A percentile compares a stretch with the other conserved stretches of the same genome.
These are phyloP conservation scores for Lentinula guzmanii DNA, from an alignment of 768 basidiomycete species.

Conservation along the genomic window DNA sequence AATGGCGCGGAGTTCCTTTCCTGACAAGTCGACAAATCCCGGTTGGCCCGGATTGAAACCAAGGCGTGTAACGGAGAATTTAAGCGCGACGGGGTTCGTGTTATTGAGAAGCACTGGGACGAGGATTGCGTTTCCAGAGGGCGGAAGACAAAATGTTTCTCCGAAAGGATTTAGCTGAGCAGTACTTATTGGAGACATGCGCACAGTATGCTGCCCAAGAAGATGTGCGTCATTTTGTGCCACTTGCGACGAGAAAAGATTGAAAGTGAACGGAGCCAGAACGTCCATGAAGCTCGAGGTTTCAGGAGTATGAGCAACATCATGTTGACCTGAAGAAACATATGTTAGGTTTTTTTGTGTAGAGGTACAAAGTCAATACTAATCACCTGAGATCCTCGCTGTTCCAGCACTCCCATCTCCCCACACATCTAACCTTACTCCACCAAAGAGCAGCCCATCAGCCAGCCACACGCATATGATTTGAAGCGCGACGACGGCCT, in stretches of 20 bases:
- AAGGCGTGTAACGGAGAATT: slow-evolving; percentile 70
- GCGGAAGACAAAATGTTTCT: slow-evolving; percentile 68
- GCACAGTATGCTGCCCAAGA: slow-evolving; percentile 85
- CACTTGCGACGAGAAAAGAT: slow-evolving; percentile 35
- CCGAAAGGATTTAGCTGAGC: slow-evolving; percentile 80
- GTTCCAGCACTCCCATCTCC: slow-evolving; percentile 15
- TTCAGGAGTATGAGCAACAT: slow-evolving; percentile 37
- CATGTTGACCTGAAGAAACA: slow-evolving; percentile 21
- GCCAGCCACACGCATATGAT: slow-evolving; percentile 55
- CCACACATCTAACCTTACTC: slow-evolving; percentile 52
- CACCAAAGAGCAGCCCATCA: slow-evolving; percentile 69
- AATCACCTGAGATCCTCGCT: slow-evolving; percentile 22
- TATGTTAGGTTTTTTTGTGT: neutral
- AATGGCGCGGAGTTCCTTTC: slow-evolving; percentile 63
- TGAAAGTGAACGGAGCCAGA: slow-evolving; percentile 44
- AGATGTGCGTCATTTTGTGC: slow-evolving; percentile 50
- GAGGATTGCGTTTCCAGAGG: slow-evolving; percentile 46
- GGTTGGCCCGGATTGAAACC: slow-evolving; percentile 36
- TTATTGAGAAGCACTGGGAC: slow-evolving; percentile 89
- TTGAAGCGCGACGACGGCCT: slow-evolving; percentile 56
- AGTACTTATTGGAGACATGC: slow-evolving; percentile 90
- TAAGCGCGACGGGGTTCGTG: slow-evolving; percentile 65
- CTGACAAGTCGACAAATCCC: slow-evolving; percentile 49
- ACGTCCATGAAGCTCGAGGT: slow-evolving; percentile 43
- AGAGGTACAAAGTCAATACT: slow-evolving; percentile 7